Evolutionary conservation across 768 basidiomycete species (phyloP), one percentile per base, ranked within the genome.

Genomic region (Serendipita sp.): DNA sequence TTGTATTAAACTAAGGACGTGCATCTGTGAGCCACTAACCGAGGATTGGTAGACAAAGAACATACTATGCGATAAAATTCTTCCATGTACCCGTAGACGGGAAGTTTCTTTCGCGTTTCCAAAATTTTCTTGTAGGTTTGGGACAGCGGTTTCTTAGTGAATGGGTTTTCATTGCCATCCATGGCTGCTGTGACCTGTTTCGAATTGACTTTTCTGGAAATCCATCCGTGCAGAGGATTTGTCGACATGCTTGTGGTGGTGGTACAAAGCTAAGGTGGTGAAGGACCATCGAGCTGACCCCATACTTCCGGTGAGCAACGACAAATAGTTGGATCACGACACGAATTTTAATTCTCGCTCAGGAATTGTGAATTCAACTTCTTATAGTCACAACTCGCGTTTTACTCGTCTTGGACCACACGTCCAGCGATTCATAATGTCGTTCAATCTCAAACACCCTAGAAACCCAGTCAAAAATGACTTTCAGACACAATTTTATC

Each of bases 21-120:
- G 63, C 47, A 28, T 32, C 38, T 41, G 38, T 11, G 24, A 10
- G 53, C 37, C 18, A n/a, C 35, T 30, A 65, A 58, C 11, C 28
- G 60, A 18, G 3, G 13, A 3, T 41, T 64, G 38, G 13, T 7
- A 44, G 13, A 34, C 45, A 65, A 63, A 67, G 48, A 35, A 80
- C 89, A 76, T 75, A 90, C 91, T 77, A 94, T 86, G 69, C 87
- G 80, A 70, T 86, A 83, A 73, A 99, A 98, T 53, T 94, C 89
- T 65, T 86, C 81, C 93, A 97, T 95, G 75, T 95, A 90, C 2
- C 85, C 75, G 69, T 81, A 96, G 0, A 99, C 94, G 0, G 96
- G 95, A 24, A 99, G 78, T 72, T 89, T 89, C 77, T 86, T 92
- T 65, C 96, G 83, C 10, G 79, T 75, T 70, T 86, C 86, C 28